These are phyloP conservation scores for Aspergillus ellipticus DNA, from an alignment of 495 filamentous ascomycete species.

Conservation along the genomic window DNA sequence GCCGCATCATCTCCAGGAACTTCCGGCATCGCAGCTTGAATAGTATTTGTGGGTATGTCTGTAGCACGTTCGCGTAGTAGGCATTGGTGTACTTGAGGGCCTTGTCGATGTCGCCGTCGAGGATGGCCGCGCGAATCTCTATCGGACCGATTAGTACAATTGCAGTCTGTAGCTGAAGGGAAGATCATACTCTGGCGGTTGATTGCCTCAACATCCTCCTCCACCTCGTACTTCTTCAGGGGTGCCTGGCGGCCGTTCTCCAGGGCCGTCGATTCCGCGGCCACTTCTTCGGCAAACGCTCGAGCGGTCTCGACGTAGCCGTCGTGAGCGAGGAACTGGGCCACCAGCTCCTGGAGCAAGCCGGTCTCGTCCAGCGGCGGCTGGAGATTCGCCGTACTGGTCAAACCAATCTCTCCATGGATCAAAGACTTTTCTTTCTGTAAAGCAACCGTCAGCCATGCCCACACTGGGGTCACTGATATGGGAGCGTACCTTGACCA, in stretches of 20 bases:
- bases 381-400: conserved; percentile 53
- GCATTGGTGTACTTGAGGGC: conserved; percentile 75
- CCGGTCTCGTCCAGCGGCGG: conserved; percentile 68
- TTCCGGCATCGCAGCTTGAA: conserved; percentile 89
- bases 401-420: conserved; percentile 50
- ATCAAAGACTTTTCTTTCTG: conserved; percentile 63
- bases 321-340: conserved; percentile 91
- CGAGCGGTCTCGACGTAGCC: conserved; percentile 94
- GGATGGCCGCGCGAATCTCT: conserved; percentile 85
- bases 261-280: conserved; percentile 63
- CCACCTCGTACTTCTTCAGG: conserved; percentile 63
- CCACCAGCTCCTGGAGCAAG: conserved; percentile 76
- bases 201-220: conserved; percentile 83
- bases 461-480: neutral
- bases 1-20: conserved; percentile 94
- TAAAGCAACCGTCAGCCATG: conserved; percentile 15
- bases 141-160: conserved; percentile 13
- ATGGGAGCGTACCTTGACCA: conserved; percentile 63
- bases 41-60: conserved; percentile 81
- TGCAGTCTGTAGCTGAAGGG: neutral
- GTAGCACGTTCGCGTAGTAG: conserved; percentile 77
- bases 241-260: conserved; percentile 50
- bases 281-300: conserved; percentile 82
- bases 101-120: conserved; percentile 90
- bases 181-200: conserved; percentile 72